These are phyloP conservation scores for Coemansia sp. DNA, from an alignment of 192 early-diverging fungal genomes.

Conservation along the genomic window DNA sequence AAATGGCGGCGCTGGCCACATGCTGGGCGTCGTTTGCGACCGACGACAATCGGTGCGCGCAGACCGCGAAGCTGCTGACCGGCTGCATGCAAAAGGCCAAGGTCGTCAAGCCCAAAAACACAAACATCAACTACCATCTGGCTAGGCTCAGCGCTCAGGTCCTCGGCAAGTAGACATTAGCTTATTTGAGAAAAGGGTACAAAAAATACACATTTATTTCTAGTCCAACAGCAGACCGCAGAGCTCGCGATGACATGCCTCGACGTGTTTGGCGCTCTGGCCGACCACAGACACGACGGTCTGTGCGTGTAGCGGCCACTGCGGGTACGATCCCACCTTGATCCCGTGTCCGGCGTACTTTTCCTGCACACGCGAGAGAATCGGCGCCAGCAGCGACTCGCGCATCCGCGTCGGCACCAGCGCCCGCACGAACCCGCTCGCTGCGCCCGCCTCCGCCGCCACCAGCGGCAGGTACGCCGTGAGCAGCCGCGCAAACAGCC, in stretches of 20 bases:
- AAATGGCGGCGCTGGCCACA: conserved; percentile 50
- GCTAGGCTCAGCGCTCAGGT: conserved; percentile 50
- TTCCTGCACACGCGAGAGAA: conserved; percentile 21
- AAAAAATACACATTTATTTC: not conserved
- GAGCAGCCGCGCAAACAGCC: conserved; percentile 54
- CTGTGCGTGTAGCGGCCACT: conserved; percentile 19
- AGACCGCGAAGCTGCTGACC: conserved; percentile 28
- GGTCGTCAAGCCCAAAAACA: conserved; percentile 4
- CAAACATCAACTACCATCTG: conserved; percentile 50
- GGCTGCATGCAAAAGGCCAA: conserved; percentile 42
- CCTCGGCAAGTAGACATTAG: conserved; percentile 36
- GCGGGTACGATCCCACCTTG: conserved; percentile 41
- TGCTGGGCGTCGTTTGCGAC: conserved; percentile 50
- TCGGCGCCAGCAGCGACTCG: conserved; percentile 31
- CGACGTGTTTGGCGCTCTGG: conserved; percentile 3
- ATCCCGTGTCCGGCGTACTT: conserved; percentile 9
- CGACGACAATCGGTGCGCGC: conserved; percentile 42
- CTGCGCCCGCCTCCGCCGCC: not conserved
- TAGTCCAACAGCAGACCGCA: not conserved
- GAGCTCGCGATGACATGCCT: conserved; percentile 8
- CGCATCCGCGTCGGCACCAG: conserved; percentile 19
- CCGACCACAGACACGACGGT: conserved; percentile 29
- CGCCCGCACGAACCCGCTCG: conserved; percentile 17
- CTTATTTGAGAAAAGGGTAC: not conserved
- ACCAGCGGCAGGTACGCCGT: conserved; percentile 23